Conservation (phyloP, 352 stramenopile genomes). For the Globisporangium emineosum region DNA sequence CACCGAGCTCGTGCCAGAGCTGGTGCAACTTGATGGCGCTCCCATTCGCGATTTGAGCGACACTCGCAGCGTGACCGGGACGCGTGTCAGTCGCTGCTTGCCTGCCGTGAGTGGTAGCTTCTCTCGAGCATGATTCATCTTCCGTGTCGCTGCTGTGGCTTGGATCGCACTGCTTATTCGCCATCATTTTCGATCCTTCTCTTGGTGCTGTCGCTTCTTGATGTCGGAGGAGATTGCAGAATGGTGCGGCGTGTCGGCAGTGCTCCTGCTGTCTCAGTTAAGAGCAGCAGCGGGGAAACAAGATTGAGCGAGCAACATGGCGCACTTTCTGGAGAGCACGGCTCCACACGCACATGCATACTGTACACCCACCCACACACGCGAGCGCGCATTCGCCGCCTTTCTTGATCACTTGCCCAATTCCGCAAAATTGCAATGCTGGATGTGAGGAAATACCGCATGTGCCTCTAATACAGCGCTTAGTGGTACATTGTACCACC, state of each 20-base stretch:
- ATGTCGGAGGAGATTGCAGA: neutral
- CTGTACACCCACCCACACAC: neutral
- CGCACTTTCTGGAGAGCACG: constrained; percentile 1
- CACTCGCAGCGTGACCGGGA: neutral
- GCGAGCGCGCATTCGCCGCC: neutral
- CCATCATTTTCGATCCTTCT: neutral
- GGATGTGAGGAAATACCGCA: neutral
- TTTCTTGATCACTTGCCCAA: constrained; percentile 5
- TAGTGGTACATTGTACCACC: neutral
- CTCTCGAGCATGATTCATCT: neutral
- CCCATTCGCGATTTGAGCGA: constrained; percentile 6
- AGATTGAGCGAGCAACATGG: neutral
- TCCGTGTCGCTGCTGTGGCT: neutral
- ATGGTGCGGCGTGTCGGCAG: neutral
- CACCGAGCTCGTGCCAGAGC: constrained; percentile 33
- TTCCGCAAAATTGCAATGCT: neutral
- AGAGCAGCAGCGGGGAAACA: neutral
- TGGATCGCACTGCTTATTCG: neutral
- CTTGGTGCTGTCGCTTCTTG: constrained; percentile 3
- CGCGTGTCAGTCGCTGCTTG: neutral
- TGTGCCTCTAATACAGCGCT: neutral
- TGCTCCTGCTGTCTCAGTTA: neutral
- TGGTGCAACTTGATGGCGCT: constrained; percentile 22
- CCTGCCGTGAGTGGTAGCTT: neutral
- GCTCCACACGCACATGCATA: too few species aligned